A percentile compares a stretch with the other conserved stretches of the same genome.
Evolutionary conservation across 805 yeast genomes (phyloP).

Genomic region (Sugiyamaella marilandica): DNA sequence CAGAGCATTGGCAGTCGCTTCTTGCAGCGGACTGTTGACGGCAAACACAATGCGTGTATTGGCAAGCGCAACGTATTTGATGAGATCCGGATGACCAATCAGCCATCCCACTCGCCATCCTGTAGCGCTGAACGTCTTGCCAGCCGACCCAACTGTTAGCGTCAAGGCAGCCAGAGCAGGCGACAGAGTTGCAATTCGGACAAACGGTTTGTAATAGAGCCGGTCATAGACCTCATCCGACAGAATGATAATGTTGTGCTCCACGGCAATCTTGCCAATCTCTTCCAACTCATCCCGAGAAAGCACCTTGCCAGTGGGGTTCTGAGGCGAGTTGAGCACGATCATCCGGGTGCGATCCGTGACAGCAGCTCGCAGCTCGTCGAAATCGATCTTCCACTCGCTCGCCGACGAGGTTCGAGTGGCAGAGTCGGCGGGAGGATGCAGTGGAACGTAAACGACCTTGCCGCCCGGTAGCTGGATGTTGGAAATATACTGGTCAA

Average conservation of each 20-base stretch:
- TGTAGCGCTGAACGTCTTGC: constrained; percentile 97
- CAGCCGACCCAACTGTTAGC: constrained; percentile 92
- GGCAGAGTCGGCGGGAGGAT: constrained; percentile 72
- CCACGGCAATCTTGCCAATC: constrained; percentile 79
- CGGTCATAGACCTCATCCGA: constrained; percentile 97
- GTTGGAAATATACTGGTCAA: constrained; percentile 93
- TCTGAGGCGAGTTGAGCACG: constrained; percentile 90
- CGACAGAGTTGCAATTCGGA: constrained; percentile 76
- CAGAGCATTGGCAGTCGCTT: constrained; percentile 80
- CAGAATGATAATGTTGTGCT: constrained; percentile 74
- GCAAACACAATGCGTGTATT: constrained; percentile 93
- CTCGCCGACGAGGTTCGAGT: constrained; percentile 63
- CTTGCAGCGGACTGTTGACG: constrained; percentile 87
- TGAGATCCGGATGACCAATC: constrained; percentile 75
- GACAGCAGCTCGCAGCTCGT: constrained; percentile 66
- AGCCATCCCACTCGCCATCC: constrained; percentile 99
- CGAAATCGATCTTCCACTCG: constrained; percentile 85
- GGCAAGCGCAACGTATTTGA: constrained; percentile 79
- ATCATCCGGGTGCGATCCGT: constrained; percentile 75
- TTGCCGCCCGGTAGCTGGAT: constrained; percentile 92
- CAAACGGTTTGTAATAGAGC: constrained; percentile 68
- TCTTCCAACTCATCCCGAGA: constrained; percentile 64
- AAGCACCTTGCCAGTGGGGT: constrained; percentile 91
- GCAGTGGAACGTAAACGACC: constrained; percentile 78
- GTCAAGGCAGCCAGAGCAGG: constrained; percentile 79